Base-by-base conservation (phyloP, 352 stramenopile species). In the Phytophthora quininea region DNA sequence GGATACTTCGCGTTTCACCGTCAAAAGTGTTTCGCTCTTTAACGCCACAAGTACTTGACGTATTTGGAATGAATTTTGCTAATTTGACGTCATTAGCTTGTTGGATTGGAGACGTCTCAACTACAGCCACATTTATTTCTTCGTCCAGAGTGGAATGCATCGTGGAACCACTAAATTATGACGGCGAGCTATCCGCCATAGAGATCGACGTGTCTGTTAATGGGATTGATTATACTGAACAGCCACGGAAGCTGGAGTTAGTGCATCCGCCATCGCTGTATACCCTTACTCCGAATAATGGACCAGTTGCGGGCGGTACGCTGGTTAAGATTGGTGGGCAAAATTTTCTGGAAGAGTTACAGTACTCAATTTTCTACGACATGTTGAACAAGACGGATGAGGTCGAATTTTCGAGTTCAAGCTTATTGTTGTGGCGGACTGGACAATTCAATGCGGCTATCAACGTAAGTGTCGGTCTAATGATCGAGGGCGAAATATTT, bases 21-120 rank as follows among this genome's bases (percentile, higher is more conserved):
- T 4, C 35, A 4, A 40, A 60, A 46, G 49, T 52, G 10, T 60
- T 73, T 29, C 51, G 60, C 8, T 55, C 43, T 3, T 31, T 73
- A 19, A 54, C 14, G 5, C 55, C 32, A 0, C 74, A 77, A 62
- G 3, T 52, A 9, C 35, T 83, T 32, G 55, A 74, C 29, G 40
- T 83, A 10, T 78, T 79, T 10, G 75, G 75, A 9, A 56, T 64
- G 46, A 35, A 76, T 30, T 80, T 83, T 32, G 56, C 48, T 40
- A 74, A 80, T 15, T 54, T 65, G 14, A 64, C 54, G 14, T 51
- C 53, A 12, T 30, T 80, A 0, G 56, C 35, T 15, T 83, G 75
- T 12, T 59, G n/a, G 7, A 46, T 78, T 31, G 64, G 54, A 5
- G 12, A 32, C 1, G 24, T 71, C 1, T 11, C 4, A 27, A 32